Percentiles rank a stretch among this genome's conserved stretches.
phyloP scores from a whole-genome alignment of 2,329 filamentous ascomycete genomes.

The Colletotrichum spaethianum region DNA sequence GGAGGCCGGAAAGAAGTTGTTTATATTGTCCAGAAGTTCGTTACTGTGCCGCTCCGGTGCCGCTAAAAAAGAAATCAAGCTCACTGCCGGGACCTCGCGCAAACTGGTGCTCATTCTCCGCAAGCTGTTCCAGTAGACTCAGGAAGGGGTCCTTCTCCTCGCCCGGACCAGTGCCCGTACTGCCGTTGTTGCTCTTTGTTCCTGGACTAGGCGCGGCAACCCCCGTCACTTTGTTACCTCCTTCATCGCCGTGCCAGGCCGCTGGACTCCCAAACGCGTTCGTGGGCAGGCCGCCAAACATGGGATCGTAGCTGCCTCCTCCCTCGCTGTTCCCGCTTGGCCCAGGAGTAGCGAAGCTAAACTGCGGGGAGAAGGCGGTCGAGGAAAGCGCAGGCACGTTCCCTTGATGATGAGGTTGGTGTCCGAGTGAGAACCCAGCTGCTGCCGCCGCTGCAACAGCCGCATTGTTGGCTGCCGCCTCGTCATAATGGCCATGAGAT shows the following conservation, averaged over 20 bases:
- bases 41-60: constrained; percentile 42
- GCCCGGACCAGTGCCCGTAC: constrained; percentile 61
- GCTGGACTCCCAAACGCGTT: constrained; percentile 68
- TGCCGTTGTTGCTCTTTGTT: constrained; percentile 61
- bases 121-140: constrained; percentile 83
- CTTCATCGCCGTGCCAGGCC: constrained; percentile 63
- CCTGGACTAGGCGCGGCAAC: constrained; percentile 56
- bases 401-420: constrained; percentile 46
- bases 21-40: constrained; percentile 7
- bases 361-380: constrained; percentile 59
- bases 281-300: constrained; percentile 71
- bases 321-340: constrained; percentile 49
- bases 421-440: constrained; percentile 53
- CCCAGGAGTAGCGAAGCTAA: constrained; percentile 55
- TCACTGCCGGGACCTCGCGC: constrained; percentile 78
- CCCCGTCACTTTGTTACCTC: constrained; percentile 39
- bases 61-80: constrained; percentile 80
- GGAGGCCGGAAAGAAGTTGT: not conserved
- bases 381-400: constrained; percentile 50
- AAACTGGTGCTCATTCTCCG: constrained; percentile 79
- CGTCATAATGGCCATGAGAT: constrained; percentile 53
- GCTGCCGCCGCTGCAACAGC: constrained; percentile 54
- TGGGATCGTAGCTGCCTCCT: constrained; percentile 66
- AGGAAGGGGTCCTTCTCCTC: constrained; percentile 87
- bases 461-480: constrained; percentile 51